Percentiles rank a stretch among this genome's conserved stretches.
Conservation (phyloP, 2,329 filamentous ascomycete species). For the Dissoconium aciculare region DNA sequence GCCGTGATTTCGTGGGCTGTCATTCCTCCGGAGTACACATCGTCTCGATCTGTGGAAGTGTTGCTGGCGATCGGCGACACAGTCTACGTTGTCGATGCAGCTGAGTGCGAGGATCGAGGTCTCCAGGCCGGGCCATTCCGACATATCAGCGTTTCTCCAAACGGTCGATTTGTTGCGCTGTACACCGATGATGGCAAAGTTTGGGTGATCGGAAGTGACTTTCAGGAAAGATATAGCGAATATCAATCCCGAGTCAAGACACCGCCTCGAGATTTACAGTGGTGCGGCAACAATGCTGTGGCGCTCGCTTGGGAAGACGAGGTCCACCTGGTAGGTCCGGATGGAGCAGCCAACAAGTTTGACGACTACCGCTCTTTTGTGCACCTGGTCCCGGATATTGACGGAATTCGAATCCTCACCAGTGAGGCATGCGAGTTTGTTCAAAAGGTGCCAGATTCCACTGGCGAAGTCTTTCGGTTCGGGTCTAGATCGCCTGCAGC, state of each 20-base stretch:
- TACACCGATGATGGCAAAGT: conserved; percentile 75
- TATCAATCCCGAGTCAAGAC: conserved; percentile 80
- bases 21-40: conserved; percentile 71
- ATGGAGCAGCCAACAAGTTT: conserved; percentile 53
- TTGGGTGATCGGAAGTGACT: conserved; percentile 90
- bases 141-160: conserved; percentile 80
- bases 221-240: conserved; percentile 81
- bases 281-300: conserved; percentile 91
- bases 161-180: conserved; percentile 73
- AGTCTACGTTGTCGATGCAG: conserved; percentile 72
- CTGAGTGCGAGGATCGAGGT: conserved; percentile 79
- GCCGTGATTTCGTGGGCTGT: conserved; percentile 78
- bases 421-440: conserved; percentile 95
- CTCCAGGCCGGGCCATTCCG: conserved; percentile 85
- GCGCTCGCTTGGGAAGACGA: conserved; percentile 96
- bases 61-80: conserved; percentile 73
- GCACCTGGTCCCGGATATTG: conserved; percentile 72
- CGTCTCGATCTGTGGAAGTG: conserved; percentile 86
- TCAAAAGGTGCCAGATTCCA: conserved; percentile 64
- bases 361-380: conserved; percentile 76
- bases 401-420: conserved; percentile 79
- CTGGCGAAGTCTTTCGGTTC: conserved; percentile 72
- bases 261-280: conserved; percentile 73
- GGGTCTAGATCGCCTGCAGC: conserved; percentile 80
- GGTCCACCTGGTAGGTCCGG: conserved; percentile 80